A percentile compares a stretch with the other conserved stretches of the same genome.
phyloP scores from a whole-genome alignment of 176 grass and related monocot genomes.

The Paspalum notatum region DNA sequence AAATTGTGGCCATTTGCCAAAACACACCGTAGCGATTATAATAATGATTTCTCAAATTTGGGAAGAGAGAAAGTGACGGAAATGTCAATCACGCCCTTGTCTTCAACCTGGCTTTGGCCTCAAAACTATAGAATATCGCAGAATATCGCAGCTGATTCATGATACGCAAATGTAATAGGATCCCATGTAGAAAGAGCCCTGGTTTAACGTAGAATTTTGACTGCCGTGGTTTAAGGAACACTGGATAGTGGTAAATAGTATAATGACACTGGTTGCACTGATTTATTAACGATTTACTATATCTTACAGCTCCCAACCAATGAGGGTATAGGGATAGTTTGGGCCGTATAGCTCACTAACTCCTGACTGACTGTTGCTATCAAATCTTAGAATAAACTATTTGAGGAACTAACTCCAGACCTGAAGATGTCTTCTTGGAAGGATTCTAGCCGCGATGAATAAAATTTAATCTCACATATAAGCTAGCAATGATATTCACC shows the following conservation, averaged over 20 bases:
- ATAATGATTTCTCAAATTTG: no score
- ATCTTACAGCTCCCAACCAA: neutral
- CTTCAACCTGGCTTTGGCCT: no score
- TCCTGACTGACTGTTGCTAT: constrained; percentile 12
- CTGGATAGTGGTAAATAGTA: no score
- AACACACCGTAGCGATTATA: no score
- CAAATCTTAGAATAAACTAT: constrained; percentile 16
- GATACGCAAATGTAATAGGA: constrained; percentile 10
- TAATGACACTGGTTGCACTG: neutral
- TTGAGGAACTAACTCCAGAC: neutral
- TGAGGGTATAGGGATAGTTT: neutral
- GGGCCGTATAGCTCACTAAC: neutral
- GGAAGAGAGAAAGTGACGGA: no score
- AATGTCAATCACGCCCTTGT: no score
- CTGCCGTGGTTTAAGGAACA: neutral
- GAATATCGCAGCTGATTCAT: constrained; percentile 10
- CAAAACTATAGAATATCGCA: neutral
- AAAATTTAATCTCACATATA: neutral
- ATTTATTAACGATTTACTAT: neutral
- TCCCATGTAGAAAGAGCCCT: neutral
- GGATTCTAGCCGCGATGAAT: constrained; percentile 3
- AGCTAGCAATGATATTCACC: constrained; percentile 44
- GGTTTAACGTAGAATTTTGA: constrained; percentile 20
- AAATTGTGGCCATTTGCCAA: no score
- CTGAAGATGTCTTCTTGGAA: neutral